Percentiles rank a stretch among this genome's conserved stretches.
Conservation (phyloP, 345 rosid genomes). For the Cardamine chenopodiifolia region DNA sequence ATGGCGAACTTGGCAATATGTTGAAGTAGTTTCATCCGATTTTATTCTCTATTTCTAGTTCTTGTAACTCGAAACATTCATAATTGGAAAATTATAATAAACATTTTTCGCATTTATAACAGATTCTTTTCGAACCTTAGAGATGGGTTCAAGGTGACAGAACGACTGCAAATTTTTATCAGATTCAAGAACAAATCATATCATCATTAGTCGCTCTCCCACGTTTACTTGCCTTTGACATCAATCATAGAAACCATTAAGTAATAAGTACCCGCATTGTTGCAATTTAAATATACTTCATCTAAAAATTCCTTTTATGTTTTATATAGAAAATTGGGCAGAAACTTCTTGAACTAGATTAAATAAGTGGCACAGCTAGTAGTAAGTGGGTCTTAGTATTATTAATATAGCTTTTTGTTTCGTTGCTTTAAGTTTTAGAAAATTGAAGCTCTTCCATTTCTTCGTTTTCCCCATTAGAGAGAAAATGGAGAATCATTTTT, state of each 20-base stretch:
- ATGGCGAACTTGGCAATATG: conserved; percentile 70
- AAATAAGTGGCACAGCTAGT: no score
- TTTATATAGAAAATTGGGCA: neutral
- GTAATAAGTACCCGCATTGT: no score
- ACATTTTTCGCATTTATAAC: neutral
- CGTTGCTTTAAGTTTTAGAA: no score
- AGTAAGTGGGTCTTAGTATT: no score
- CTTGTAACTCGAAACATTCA: conserved; percentile 2
- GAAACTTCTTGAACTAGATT: neutral
- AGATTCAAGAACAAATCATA: neutral
- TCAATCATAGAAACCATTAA: no score
- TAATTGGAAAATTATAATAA: neutral
- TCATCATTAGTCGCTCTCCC: neutral
- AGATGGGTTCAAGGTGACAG: neutral
- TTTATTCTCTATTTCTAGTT: conserved; percentile 3
- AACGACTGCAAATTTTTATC: neutral
- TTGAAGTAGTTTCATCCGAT: conserved; percentile 42
- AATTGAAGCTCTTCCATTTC: no score
- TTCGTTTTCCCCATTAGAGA: no score
- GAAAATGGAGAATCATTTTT: no score
- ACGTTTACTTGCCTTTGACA: no score
- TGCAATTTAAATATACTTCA: neutral
- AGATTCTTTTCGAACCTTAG: neutral
- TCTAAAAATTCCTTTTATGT: no score
- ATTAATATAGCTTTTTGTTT: no score